Evolutionary conservation across 768 basidiomycete species (phyloP), one percentile per base, ranked within the genome.

Genomic region (Pleurotus sapidus): DNA sequence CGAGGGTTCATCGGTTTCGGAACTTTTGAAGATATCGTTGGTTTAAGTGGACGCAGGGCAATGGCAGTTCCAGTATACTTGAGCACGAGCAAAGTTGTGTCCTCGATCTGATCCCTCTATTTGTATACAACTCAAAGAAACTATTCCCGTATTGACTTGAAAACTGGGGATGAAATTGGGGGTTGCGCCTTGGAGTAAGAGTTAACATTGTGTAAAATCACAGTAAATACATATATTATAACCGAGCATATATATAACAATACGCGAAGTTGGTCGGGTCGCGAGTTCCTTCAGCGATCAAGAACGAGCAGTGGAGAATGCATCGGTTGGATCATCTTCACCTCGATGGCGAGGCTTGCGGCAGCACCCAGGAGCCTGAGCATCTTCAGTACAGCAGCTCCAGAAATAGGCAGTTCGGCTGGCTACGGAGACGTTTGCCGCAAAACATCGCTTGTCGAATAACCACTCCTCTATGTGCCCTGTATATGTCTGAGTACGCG

Each of bases 1-100:
- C 70, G 67, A 5, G 60, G 61, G 3, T 75, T 74, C 46, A 59
- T 69, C 20, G 77, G 77, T 4, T 59, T 74, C 37, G 79, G 60
- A 11, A 62, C 34, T 15, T 63, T 65, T 1, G 67, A 64, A 12
- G 78, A 80, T 57, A 65, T 81, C 24, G 55, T 66, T 34, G 66
- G 65, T 40, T 63, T 72, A 3, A 59, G 64, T 17, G 79, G 76
- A 27, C 68, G 67, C 48, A 66, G 65, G 48, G 78, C 77, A 2
- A 78, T 78, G 76, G 78, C 42, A 11, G 17, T 45, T 3, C 30
- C 30, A 2, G 30, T 34, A 9, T 30, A 30, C 27, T 30, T 30
- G 27, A 30, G 5, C 25, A 27, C 25, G 25, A 27, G 27, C 27
- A 27, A 27, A 5, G 27, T 7, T 6, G 8, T 27, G 8, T 27